These are phyloP conservation scores for Aspergillus leporis DNA, from an alignment of 495 filamentous ascomycete species.

Conservation along the genomic window DNA sequence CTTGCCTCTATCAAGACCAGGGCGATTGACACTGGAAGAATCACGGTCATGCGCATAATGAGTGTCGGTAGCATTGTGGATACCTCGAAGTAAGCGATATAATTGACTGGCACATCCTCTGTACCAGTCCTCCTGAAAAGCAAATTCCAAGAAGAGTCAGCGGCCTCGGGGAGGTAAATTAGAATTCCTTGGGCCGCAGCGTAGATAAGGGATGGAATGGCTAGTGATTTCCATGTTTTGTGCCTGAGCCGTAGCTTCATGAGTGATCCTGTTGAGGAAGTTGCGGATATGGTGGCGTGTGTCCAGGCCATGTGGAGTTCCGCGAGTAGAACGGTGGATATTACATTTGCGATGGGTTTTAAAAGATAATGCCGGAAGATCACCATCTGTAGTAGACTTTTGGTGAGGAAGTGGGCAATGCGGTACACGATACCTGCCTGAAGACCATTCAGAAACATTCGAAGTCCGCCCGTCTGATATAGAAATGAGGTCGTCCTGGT, in stretches of 20 bases:
- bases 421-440: not conserved
- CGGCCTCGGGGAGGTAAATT: not conserved
- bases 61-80: not conserved
- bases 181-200: not conserved
- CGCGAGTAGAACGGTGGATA: not conserved
- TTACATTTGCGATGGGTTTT: not conserved
- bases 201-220: not conserved
- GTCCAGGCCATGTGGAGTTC: conserved; percentile 1
- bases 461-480: not conserved
- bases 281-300: not conserved
- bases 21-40: not conserved
- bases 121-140: not conserved
- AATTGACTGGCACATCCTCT: not conserved
- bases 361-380: not conserved
- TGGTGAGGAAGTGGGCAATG: not conserved
- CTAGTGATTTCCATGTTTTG: not conserved
- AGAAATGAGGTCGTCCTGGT: not conserved
- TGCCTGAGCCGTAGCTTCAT: not conserved
- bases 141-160: not conserved
- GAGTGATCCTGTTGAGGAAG: not conserved
- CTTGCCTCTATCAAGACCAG: not conserved
- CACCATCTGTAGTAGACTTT: not conserved
- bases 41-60: not conserved
- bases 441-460: not conserved
- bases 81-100: not conserved